phyloP scores from a whole-genome alignment of 139 green algal species.

The Picochlorum sp. region DNA sequence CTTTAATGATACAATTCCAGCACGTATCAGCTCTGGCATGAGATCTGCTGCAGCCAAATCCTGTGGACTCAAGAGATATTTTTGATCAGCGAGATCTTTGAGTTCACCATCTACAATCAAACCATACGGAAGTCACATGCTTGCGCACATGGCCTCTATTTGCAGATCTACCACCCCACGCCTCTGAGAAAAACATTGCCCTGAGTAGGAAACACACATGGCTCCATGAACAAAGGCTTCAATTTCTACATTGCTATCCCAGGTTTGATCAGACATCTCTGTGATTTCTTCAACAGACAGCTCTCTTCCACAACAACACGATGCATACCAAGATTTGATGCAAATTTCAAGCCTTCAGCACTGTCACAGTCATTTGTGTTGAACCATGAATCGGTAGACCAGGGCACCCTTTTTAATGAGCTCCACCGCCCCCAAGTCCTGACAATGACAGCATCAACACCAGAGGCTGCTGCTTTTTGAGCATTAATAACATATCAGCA shows the following conservation, averaged over 20 bases:
- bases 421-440: slow-evolving; percentile 62
- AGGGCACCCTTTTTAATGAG: slow-evolving; percentile 51
- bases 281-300: slow-evolving; percentile 62
- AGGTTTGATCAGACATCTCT: slow-evolving; percentile 13
- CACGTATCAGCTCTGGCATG: slow-evolving; percentile 45
- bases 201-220: slow-evolving; percentile 72
- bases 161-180: slow-evolving; percentile 70
- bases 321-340: slow-evolving; percentile 38
- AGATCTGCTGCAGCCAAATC: slow-evolving; percentile 60
- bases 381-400: slow-evolving; percentile 57
- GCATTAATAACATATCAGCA: slow-evolving; percentile 24
- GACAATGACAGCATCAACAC: slow-evolving; percentile 81
- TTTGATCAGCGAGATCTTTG: slow-evolving; percentile 48
- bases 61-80: slow-evolving; percentile 72
- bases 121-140: slow-evolving; percentile 66
- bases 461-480: slow-evolving; percentile 39
- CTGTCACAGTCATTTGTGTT: slow-evolving; percentile 68
- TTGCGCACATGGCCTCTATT: slow-evolving; percentile 81
- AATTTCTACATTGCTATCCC: slow-evolving; percentile 37
- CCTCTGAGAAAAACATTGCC: slow-evolving; percentile 70
- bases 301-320: slow-evolving; percentile 73
- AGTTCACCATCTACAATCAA: slow-evolving; percentile 59
- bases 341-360: slow-evolving; percentile 53
- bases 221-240: slow-evolving; percentile 84
- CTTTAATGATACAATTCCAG: slow-evolving; percentile 72